Conservation (phyloP, 345 rosid genomes). For the Arabidopsis suecica region DNA sequence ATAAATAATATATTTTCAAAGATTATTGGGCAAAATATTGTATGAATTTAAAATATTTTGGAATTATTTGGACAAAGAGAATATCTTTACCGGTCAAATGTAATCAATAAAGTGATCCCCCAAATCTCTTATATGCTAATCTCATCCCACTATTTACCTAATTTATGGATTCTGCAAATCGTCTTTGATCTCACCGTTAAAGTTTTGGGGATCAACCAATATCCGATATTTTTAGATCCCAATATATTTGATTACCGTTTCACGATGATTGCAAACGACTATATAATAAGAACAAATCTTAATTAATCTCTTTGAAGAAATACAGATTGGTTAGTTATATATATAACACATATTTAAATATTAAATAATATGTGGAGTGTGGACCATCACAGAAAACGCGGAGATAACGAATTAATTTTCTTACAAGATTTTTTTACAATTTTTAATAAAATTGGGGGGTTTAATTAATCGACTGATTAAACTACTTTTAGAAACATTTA, state of each 20-base stretch:
- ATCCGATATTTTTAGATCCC: constrained; percentile 39
- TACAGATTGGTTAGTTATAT: background rate
- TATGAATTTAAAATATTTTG: constrained; percentile 7
- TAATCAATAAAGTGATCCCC: constrained; percentile 43
- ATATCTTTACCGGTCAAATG: constrained; percentile 44
- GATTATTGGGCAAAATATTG: background rate
- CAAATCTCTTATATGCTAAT: constrained; percentile 40
- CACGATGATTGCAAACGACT: background rate
- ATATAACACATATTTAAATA: no score
- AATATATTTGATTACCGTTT: constrained; percentile 28
- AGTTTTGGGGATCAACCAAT: constrained; percentile 41
- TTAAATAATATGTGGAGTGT: constrained; percentile 23
- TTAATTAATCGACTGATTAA: constrained; percentile 13
- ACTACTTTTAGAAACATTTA: constrained; percentile 9
- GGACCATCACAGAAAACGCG: constrained; percentile 24
- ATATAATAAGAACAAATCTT: background rate
- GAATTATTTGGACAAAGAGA: constrained; percentile 34
- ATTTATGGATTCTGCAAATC: constrained; percentile 40
- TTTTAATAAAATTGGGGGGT: background rate
- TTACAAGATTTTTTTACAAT: background rate
- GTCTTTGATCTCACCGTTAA: constrained; percentile 42
- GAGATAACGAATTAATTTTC: background rate
- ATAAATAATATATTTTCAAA: background rate
- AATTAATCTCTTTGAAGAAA: background rate
- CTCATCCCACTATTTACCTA: constrained; percentile 36